Percentiles rank a stretch among this genome's conserved stretches.
Evolutionary conservation across 192 early-diverging fungal species (phyloP).

Genomic region (Funneliformis geosporum): DNA sequence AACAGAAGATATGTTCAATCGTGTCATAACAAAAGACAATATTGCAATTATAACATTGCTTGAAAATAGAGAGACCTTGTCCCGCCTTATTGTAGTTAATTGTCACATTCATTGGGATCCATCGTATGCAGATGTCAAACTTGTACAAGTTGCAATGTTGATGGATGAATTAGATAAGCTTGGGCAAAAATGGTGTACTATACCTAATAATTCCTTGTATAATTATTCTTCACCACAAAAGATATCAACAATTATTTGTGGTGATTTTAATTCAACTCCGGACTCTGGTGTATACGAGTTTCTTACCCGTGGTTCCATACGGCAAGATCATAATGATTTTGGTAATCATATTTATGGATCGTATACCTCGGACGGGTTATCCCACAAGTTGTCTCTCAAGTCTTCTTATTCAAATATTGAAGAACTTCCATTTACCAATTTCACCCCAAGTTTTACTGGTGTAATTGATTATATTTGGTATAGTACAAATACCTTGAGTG

Average conservation of each 20-base stretch:
- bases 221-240: slow-evolving; percentile 46
- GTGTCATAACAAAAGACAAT: slow-evolving; percentile 97
- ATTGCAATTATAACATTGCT: slow-evolving; percentile 83
- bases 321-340: slow-evolving; percentile 86
- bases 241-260: slow-evolving; percentile 76
- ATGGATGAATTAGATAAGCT: slow-evolving; percentile 83
- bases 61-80: slow-evolving; percentile 76
- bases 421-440: slow-evolving; percentile 92
- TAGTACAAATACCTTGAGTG: slow-evolving; percentile 68
- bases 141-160: slow-evolving; percentile 93
- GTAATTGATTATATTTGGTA: slow-evolving; percentile 97
- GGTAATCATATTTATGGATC: slow-evolving; percentile 76
- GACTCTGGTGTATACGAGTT: slow-evolving; percentile 92
- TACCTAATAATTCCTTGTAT: slow-evolving; percentile 30
- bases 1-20: slow-evolving; percentile 93
- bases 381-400: slow-evolving; percentile 81
- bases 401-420: slow-evolving; percentile 73
- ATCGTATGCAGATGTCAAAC: slow-evolving; percentile 87
- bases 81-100: slow-evolving; percentile 78
- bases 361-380: slow-evolving; percentile 81
- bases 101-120: slow-evolving; percentile 96
- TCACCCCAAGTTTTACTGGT: slow-evolving; percentile 80
- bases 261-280: slow-evolving; percentile 93
- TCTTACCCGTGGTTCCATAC: slow-evolving; percentile 72
- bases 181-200: slow-evolving; percentile 52